Percentiles rank a stretch among this genome's conserved stretches.
Evolutionary conservation across 2,329 filamentous ascomycete genomes (phyloP).

Genomic region (Xylaria multiplex): DNA sequence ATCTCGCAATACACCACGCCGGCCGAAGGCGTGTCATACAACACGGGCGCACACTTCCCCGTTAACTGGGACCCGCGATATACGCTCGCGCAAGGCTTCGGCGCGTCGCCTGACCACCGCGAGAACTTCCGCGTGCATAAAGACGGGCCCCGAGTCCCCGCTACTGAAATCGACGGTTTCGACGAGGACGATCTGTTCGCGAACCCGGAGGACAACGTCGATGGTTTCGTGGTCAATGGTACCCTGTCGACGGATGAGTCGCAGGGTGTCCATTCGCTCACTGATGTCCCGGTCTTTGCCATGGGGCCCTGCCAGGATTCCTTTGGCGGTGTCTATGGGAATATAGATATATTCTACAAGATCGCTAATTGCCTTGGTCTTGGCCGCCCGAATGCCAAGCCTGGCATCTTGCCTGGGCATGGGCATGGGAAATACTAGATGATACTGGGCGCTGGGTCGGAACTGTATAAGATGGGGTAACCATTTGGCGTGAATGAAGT

Average conservation of each 20-base stretch:
- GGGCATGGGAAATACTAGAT: background rate
- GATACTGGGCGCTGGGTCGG: no score
- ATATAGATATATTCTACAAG: conserved; percentile 79
- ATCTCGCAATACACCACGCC: conserved; percentile 77
- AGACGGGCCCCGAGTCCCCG: conserved; percentile 66
- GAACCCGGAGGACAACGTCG: conserved; percentile 72
- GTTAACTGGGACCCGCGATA: conserved; percentile 87
- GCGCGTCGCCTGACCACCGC: conserved; percentile 76
- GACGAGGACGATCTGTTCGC: conserved; percentile 68
- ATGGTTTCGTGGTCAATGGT: conserved; percentile 79
- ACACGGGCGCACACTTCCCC: conserved; percentile 80
- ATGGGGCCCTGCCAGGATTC: conserved; percentile 80
- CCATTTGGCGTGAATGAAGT: no score
- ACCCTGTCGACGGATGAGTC: conserved; percentile 71
- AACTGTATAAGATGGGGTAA: no score
- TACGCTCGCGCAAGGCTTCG: conserved; percentile 77
- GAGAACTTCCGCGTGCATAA: conserved; percentile 81
- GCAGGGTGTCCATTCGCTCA: conserved; percentile 80
- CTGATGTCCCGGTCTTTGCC: conserved; percentile 81
- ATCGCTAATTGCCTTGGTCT: conserved; percentile 75
- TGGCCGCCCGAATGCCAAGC: conserved; percentile 45
- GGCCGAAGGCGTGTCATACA: conserved; percentile 70
- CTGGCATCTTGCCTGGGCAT: background rate
- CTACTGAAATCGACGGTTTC: conserved; percentile 63
- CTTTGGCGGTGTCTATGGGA: conserved; percentile 77